Evolutionary conservation across 345 rosid genomes (phyloP), one percentile per base, ranked within the genome.

Genomic region (Dimocarpus longan): DNA sequence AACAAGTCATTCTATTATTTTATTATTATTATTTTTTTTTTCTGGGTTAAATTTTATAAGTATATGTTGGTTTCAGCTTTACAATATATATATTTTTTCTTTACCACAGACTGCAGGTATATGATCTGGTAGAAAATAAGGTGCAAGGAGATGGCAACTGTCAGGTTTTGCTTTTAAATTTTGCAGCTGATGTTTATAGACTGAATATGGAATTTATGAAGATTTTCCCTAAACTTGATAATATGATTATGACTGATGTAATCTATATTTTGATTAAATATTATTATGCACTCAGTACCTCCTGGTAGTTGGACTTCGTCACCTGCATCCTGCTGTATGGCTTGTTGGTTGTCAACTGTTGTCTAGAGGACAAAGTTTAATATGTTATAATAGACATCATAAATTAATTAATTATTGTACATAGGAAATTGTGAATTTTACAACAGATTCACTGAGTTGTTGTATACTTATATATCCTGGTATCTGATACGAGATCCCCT

Each of bases 81-180:
- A 65, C 43, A 59, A 46, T 7, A 11, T 46, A 46, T 32, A 28
- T 71, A 19, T 18, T 19, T 64, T 26, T 64, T 10, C 21, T 13
- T n/a, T 16, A 57, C 54, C 39, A 18, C 78, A 92, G 92, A 80
- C 73, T 92, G 78, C 80, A 82, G 82, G 73, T 88, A 28, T 90
- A 92, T 75, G 80, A 85, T 80, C 84, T 92, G 62, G 82, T 88
- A 64, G 94, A 92, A 81, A 89, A 83, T 81, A 90, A 79, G 79
- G 83, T 92, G 77, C 84, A 88, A 87, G 94, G 93, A 86, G 92
- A 92, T 81, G 94, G 94, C 57, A 92, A 90, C 72, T 92, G 91
- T 76, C 96, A 92, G 96, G 93, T 92, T 82, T 82, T 75, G 87
- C 62, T 70, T 57, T 39, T 21, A 54, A 37, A 6, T 69, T 15